A percentile compares a stretch with the other conserved stretches of the same genome.
Conservation (phyloP, 208 protist genomes). For the Trypanosoma grayi region DNA sequence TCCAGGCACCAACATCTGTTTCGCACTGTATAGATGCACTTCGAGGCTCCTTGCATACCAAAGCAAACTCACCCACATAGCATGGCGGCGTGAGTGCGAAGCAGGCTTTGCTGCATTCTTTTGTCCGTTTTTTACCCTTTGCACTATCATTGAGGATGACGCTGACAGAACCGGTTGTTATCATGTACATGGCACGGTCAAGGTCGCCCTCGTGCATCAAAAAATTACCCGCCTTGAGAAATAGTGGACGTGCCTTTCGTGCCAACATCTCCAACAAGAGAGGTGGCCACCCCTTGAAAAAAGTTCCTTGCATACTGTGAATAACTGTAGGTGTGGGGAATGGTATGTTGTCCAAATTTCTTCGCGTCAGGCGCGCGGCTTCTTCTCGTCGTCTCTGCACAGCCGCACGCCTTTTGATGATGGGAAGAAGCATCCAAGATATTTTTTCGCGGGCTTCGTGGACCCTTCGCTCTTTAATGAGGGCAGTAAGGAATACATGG, state of each 20-base stretch:
- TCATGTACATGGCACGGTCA: slow-evolving; percentile 88
- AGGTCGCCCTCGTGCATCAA: slow-evolving; percentile 89
- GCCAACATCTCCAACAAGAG: slow-evolving; percentile 66
- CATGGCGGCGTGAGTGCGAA: slow-evolving; percentile 73
- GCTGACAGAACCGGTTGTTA: slow-evolving; percentile 61
- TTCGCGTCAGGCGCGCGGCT: slow-evolving; percentile 36
- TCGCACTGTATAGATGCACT: slow-evolving; percentile 85
- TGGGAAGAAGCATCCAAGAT: slow-evolving; percentile 55
- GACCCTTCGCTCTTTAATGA: slow-evolving; percentile 73
- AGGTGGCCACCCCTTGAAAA: slow-evolving; percentile 80
- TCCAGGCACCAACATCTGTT: slow-evolving; percentile 81
- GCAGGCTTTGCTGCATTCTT: slow-evolving; percentile 70
- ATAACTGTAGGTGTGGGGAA: slow-evolving; percentile 77
- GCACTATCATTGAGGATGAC: slow-evolving; percentile 74
- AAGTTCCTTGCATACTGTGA: slow-evolving; percentile 77
- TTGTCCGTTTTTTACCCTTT: slow-evolving; percentile 67
- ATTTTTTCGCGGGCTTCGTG: slow-evolving; percentile 78
- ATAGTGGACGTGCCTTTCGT: slow-evolving; percentile 54
- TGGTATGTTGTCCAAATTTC: slow-evolving; percentile 67
- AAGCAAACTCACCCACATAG: slow-evolving; percentile 88
- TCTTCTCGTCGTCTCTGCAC: slow-evolving; percentile 37
- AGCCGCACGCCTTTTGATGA: slow-evolving; percentile 53
- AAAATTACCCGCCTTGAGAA: slow-evolving; percentile 58
- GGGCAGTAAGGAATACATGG: slow-evolving; percentile 81
- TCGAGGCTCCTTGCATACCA: slow-evolving; percentile 86